Evolutionary conservation across 2,329 filamentous ascomycete species (phyloP).

Genomic region (Penicillium polonicum): DNA sequence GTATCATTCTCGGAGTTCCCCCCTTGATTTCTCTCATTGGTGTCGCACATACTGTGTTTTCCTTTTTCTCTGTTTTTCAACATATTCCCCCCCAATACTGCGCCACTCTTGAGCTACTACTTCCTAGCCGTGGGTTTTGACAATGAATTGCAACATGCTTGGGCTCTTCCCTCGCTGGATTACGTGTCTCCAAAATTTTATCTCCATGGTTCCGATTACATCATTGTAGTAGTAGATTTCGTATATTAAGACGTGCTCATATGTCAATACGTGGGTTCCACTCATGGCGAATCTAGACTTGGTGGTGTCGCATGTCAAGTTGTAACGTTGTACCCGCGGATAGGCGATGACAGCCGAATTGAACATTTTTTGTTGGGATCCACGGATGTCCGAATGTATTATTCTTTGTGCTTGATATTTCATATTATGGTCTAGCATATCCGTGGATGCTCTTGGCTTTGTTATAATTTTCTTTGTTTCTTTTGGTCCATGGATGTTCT

Average conservation of each 20-base stretch:
- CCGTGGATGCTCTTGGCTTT: too few species aligned
- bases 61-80: background rate
- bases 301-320: background rate
- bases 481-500: too few species aligned
- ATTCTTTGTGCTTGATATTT: background rate
- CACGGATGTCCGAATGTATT: background rate
- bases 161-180: slow-evolving; percentile 1
- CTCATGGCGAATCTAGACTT: background rate
- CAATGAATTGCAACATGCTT: slow-evolving; percentile 7
- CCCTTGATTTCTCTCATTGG: background rate
- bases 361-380: background rate
- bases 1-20: slow-evolving; percentile 6
- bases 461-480: background rate
- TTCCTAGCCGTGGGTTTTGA: slow-evolving; percentile 4
- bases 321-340: background rate
- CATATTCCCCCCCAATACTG: slow-evolving; percentile 11
- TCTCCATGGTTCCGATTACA: background rate
- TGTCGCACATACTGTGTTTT: background rate
- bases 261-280: background rate
- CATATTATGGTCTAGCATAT: too few species aligned
- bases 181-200: background rate
- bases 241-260: background rate
- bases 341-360: background rate
- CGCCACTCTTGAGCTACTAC: slow-evolving; percentile 5
- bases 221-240: background rate